Evolutionary conservation across 179 eudicot genomes (phyloP).

Genomic region (Silene coronaria): DNA sequence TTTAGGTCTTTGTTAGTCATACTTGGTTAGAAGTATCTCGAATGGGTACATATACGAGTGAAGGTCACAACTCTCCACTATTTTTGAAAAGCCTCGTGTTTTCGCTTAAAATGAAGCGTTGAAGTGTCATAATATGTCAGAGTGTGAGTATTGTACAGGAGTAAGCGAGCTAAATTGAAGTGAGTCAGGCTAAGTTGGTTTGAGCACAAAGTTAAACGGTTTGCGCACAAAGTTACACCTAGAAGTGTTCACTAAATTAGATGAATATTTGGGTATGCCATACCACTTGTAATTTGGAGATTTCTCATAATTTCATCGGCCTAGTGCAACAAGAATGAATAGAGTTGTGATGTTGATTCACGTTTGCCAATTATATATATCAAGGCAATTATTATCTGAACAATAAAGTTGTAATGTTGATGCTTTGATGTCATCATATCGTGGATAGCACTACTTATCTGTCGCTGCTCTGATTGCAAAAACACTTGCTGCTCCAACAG

Average conservation of each 20-base stretch:
- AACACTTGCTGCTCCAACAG: background rate
- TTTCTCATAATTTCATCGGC: background rate
- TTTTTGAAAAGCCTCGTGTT: background rate
- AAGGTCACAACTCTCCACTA: background rate
- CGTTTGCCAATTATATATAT: background rate
- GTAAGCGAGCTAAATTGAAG: no score
- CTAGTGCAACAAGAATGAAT: background rate
- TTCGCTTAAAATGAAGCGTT: background rate
- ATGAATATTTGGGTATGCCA: no score
- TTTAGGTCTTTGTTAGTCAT: no score
- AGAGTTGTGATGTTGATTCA: no score
- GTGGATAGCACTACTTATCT: background rate
- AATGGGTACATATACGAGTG: background rate
- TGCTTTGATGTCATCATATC: background rate
- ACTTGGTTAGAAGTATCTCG: no score
- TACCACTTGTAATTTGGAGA: no score
- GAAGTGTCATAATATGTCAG: background rate
- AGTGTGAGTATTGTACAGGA: background rate
- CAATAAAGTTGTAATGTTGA: background rate
- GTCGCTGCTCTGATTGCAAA: background rate
- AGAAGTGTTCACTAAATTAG: no score
- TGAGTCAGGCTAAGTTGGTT: no score
- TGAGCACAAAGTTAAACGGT: no score
- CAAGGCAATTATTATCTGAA: no score
- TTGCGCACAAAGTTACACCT: no score